Evolutionary conservation across 1,284 basidiomycete species (phyloP).

Genomic region (Macrocystidia cucumis): DNA sequence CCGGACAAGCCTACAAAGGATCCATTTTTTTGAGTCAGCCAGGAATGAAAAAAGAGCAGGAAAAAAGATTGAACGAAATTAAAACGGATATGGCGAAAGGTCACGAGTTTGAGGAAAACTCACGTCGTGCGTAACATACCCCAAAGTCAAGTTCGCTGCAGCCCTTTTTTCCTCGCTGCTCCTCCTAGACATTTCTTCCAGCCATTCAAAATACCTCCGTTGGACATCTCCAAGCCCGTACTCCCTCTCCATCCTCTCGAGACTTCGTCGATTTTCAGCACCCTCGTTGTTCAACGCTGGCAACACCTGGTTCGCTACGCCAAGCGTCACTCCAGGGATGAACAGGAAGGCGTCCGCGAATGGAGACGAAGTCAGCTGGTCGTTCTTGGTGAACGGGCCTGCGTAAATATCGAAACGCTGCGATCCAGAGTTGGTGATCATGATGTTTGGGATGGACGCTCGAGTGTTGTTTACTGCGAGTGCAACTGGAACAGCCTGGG

Average conservation of each 20-base stretch:
- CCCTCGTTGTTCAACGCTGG: conserved; percentile 45
- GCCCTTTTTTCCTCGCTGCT: conserved; percentile 25
- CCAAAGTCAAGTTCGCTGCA: conserved; percentile 46
- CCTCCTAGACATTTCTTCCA: conserved; percentile 43
- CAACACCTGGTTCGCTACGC: conserved; percentile 45
- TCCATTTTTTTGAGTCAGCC: conserved; percentile 8
- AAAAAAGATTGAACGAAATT: too few relatives aligned
- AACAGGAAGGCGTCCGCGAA: conserved; percentile 56
- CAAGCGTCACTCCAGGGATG: conserved; percentile 42
- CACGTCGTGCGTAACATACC: conserved; percentile 71
- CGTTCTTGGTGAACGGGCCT: conserved; percentile 72
- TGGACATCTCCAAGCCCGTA: conserved; percentile 48
- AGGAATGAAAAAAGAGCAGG: conserved; percentile 2
- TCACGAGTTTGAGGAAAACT: too few relatives aligned
- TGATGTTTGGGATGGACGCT: conserved; percentile 50
- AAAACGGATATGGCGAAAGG: too few relatives aligned
- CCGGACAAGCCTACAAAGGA: conserved; percentile 53
- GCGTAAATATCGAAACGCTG: conserved; percentile 67
- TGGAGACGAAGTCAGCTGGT: conserved; percentile 67
- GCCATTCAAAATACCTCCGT: conserved; percentile 42
- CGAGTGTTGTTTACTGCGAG: conserved; percentile 56
- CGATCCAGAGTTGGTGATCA: conserved; percentile 70
- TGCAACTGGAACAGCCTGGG: conserved; percentile 44
- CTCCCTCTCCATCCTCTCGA: conserved; percentile 27
- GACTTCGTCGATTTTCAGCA: conserved; percentile 23